Evolutionary conservation across 208 protist genomes (phyloP), one percentile per base, ranked within the genome.

Genomic region (Crithidia sp.): DNA sequence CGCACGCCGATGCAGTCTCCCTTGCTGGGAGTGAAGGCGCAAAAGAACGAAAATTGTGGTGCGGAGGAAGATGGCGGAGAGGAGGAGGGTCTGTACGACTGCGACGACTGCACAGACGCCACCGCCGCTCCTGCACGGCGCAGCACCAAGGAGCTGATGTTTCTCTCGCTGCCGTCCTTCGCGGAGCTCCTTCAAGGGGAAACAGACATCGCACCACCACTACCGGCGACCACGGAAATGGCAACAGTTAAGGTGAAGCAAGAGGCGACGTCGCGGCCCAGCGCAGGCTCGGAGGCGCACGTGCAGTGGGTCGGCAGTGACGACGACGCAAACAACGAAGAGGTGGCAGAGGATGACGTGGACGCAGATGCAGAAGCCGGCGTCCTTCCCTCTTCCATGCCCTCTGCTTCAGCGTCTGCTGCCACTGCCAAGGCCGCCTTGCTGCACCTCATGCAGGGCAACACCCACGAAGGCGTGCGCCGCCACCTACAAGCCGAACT

Each of bases 401-500:
- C 3, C 50, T 40, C 2, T 56, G 13, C 43, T 17, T 16, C 41
- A 12, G 53, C 17, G 50, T 63, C 67, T 5, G 19, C 56, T 16
- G 50, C 52, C 8, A 37, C 36, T 2, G 69, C 70, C 2, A 40
- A 13, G 10, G 13, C 60, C 5, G 63, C 69, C 4, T 40, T 83
- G 19, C 73, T 50, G 3, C 68, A 56, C 53, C 57, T 83, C 45
- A 59, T 76, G 60, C 13, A n/a, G 41, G 52, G 60, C 57, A 86
- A 70, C 67, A 87, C 85, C 2, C 85, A 91, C 53, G 77, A 82
- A 69, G 76, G 81, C 12, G 63, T 91, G 0, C 80, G 79, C 17
- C 86, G 81, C 37, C 77, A 75, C 39, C 70, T 91, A 19, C 77
- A 79, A 41, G 53, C 55, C 7, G 86, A 91, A 61, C 72, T 87